Percentiles rank a stretch among this genome's conserved stretches.
These are phyloP conservation scores for Ulota crispa DNA, from an alignment of 225 moss, liverwort and hornwort species.

Conservation along the genomic window DNA sequence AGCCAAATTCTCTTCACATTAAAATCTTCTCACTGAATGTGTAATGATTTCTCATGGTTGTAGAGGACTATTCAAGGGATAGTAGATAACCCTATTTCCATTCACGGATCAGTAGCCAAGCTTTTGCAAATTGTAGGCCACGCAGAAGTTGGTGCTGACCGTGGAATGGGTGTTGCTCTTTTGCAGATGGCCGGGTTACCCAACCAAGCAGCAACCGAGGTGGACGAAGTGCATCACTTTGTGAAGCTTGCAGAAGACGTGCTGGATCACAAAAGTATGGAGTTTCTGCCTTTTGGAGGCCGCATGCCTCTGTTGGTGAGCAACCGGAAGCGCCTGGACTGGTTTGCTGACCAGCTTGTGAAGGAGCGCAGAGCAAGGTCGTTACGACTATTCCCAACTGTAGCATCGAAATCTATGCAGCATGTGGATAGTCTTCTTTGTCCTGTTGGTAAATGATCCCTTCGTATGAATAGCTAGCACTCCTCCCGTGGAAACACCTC, in stretches of 20 bases:
- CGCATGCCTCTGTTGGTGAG: slow-evolving; percentile 60
- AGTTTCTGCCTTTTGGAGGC: slow-evolving; percentile 89
- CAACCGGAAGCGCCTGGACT: slow-evolving; percentile 80
- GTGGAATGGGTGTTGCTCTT: background rate
- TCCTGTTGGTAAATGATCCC: background rate
- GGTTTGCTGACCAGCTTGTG: slow-evolving; percentile 94
- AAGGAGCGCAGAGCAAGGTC: slow-evolving; percentile 72
- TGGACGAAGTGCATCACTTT: slow-evolving; percentile 62
- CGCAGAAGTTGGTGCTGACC: background rate
- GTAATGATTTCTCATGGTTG: background rate
- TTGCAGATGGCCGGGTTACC: slow-evolving; percentile 75
- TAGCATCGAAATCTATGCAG: slow-evolving; percentile 39
- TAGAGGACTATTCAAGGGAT: background rate
- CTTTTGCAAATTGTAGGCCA: background rate
- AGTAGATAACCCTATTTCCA: background rate
- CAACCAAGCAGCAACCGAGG: slow-evolving; percentile 56
- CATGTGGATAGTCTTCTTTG: background rate
- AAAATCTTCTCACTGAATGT: background rate
- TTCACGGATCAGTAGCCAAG: background rate
- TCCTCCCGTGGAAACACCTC: slow-evolving; percentile 5
- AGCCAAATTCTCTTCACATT: background rate
- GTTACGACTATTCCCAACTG: slow-evolving; percentile 49
- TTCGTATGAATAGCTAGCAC: slow-evolving; percentile 10
- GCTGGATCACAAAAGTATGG: slow-evolving; percentile 68
- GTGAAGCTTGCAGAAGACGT: slow-evolving; percentile 78